These are phyloP conservation scores for Paecilomyces variotii DNA, from an alignment of 2,329 filamentous ascomycete species.

Conservation along the genomic window DNA sequence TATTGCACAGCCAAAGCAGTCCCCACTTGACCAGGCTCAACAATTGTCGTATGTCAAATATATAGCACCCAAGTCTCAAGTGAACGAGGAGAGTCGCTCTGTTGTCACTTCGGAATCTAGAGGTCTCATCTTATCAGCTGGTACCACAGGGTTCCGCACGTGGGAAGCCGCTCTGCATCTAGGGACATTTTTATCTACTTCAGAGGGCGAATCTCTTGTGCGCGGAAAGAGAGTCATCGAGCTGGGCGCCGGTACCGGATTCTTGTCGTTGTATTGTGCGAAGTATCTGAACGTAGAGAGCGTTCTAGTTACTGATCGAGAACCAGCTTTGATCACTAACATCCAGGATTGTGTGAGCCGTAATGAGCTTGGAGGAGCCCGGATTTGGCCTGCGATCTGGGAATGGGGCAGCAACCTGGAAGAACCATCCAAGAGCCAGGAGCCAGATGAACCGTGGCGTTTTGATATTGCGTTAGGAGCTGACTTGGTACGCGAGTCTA, in stretches of 20 bases:
- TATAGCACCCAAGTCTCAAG: slow-evolving; percentile 25
- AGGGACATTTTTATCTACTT: slow-evolving; percentile 48
- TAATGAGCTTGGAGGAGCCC: slow-evolving; percentile 20
- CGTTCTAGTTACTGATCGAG: slow-evolving; percentile 57
- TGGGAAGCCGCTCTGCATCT: slow-evolving; percentile 63
- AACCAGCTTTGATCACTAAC: slow-evolving; percentile 35
- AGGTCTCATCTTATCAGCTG: slow-evolving; percentile 49
- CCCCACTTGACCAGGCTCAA: slow-evolving; percentile 59
- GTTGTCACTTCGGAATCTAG: slow-evolving; percentile 44
- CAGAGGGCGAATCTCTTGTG: slow-evolving; percentile 39
- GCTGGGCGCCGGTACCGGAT: slow-evolving; percentile 59
- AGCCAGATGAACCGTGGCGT: neutral
- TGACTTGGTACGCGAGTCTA: slow-evolving; percentile 28
- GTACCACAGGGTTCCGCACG: slow-evolving; percentile 59
- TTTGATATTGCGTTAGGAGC: slow-evolving; percentile 36
- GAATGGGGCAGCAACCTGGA: slow-evolving; percentile 31
- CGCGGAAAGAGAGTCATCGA: slow-evolving; percentile 51
- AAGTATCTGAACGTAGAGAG: slow-evolving; percentile 47
- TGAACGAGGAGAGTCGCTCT: slow-evolving; percentile 8
- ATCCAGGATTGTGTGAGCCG: slow-evolving; percentile 29
- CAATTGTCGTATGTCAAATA: slow-evolving; percentile 71
- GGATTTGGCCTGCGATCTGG: slow-evolving; percentile 30
- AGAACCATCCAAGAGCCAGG: neutral
- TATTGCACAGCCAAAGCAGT: slow-evolving; percentile 55
- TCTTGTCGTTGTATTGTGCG: slow-evolving; percentile 56